Conservation (phyloP, 768 basidiomycete species). For the Suillus subalutaceus region DNA sequence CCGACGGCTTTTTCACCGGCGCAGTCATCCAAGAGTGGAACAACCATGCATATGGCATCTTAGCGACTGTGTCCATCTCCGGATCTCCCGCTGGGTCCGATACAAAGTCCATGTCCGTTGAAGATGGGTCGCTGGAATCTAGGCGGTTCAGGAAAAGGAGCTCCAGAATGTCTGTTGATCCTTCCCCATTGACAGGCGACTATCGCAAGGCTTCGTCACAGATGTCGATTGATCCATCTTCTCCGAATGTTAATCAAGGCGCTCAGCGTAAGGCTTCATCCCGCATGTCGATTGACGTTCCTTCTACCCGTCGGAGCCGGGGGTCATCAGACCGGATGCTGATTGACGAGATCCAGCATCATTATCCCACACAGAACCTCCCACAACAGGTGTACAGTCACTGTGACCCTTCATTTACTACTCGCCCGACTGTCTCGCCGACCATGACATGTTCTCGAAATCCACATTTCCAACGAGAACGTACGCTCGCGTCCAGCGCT, state of each 20-base stretch:
- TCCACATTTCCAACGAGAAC: neutral
- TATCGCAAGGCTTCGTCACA: neutral
- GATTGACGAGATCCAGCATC: neutral
- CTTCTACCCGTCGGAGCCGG: neutral
- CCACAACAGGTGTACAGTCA: neutral
- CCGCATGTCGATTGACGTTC: neutral
- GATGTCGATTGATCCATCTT: slow-evolving; percentile 1
- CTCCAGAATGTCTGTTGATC: neutral
- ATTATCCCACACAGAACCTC: neutral
- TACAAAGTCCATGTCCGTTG: slow-evolving; percentile 2
- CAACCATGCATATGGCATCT: neutral
- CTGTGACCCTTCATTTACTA: neutral
- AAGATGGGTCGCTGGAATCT: neutral
- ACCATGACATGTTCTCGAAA: neutral
- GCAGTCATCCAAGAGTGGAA: neutral
- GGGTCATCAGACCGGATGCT: slow-evolving; percentile 1
- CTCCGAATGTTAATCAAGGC: neutral
- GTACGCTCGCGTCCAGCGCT: neutral
- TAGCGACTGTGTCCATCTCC: neutral
- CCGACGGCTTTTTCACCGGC: neutral
- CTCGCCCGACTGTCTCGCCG: neutral
- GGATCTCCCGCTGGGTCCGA: neutral
- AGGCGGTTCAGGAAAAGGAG: neutral
- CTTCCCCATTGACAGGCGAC: neutral
- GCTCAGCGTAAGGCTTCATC: neutral